These are phyloP conservation scores for Gossypium thurberi DNA, from an alignment of 345 rosid species.

Conservation along the genomic window DNA sequence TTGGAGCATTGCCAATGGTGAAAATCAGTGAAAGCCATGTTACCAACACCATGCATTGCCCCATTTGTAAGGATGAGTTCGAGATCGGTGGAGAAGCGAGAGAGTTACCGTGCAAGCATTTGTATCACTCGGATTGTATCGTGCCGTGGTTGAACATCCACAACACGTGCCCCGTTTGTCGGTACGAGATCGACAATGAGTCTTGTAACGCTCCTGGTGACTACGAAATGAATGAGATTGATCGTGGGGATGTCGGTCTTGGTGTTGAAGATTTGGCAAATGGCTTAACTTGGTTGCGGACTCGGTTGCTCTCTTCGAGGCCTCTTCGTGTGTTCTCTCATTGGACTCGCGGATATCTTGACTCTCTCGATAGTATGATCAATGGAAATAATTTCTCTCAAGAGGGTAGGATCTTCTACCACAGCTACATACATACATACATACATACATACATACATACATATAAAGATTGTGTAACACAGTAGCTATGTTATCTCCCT, in stretches of 20 bases:
- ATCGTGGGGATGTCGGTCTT: background rate
- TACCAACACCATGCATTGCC: slow-evolving; percentile 38
- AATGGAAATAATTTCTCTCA: slow-evolving; percentile 7
- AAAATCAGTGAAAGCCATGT: slow-evolving; percentile 27
- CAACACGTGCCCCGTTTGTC: slow-evolving; percentile 76
- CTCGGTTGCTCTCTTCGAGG: slow-evolving; percentile 20
- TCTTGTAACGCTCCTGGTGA: background rate
- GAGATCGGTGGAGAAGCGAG: slow-evolving; percentile 41
- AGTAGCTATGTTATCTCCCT: background rate
- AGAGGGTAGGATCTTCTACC: slow-evolving; percentile 21
- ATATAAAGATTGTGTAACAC: background rate
- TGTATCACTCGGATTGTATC: slow-evolving; percentile 65
- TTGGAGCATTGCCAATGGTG: slow-evolving; percentile 42
- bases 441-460: background rate
- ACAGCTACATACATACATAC: background rate
- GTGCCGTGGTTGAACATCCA: slow-evolving; percentile 64
- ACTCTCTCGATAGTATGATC: slow-evolving; percentile 16
- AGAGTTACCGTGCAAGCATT: slow-evolving; percentile 62
- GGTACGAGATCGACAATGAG: slow-evolving; percentile 26
- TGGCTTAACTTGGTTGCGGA: slow-evolving; percentile 25
- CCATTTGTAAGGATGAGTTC: slow-evolving; percentile 74
- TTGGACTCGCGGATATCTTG: slow-evolving; percentile 23
- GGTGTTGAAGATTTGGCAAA: slow-evolving; percentile 21
- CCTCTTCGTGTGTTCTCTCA: slow-evolving; percentile 32
- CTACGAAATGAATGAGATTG: slow-evolving; percentile 3